Base-by-base conservation (phyloP, 2,329 filamentous ascomycete species). In the Juglanconis oblonga region DNA sequence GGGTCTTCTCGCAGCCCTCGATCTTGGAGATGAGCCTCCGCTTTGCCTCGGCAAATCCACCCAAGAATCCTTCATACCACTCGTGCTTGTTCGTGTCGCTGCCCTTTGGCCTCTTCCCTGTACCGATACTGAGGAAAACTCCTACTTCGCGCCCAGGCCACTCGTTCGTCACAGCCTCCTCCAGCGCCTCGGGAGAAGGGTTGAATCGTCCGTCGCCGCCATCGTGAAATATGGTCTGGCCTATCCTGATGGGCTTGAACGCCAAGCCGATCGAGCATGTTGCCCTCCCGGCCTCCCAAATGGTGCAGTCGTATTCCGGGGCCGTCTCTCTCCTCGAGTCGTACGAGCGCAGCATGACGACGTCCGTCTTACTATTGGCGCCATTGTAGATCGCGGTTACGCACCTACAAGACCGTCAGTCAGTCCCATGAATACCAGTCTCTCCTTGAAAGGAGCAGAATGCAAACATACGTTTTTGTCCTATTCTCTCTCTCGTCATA, bases 241-340 rank as follows among this genome's bases (percentile, higher is more conserved):
- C 95, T 44, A 99, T 91, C 65, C 90, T 89, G 53, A 99, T 92
- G 0, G 94, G 92, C 73, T 99, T 99, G 77, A 99, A 99, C 1
- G 95, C 95, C 48, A 97, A 80, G 0, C 91, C 92, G 1, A 94
- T 95, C 1, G 95, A 91, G 56, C 85, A 91, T 1, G 95, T 99
- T n/a, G 95, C 95, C 62, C 95, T 87, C 10, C 95, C 95, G 4
- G 95, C 95, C 76, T 99, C 89, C 95, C 95, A 99, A 59, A 99
- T 95, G 50, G 89, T 96, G 75, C 93, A 97, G 70, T 97, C 90
- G 63, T 92, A 94, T 73, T 97, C 93, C 2, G 94, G 90, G 0
- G 92, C 85, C 0, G 93, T 90, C 73, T 98, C 95, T 73, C 90
- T 92, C 68, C 94, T 85, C 14, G 95, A 98, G 72, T 98, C 94